A percentile compares a stretch with the other conserved stretches of the same genome.
Evolutionary conservation across 305 asterid genomes (phyloP).

Genomic region (Fraxinus nigra): DNA sequence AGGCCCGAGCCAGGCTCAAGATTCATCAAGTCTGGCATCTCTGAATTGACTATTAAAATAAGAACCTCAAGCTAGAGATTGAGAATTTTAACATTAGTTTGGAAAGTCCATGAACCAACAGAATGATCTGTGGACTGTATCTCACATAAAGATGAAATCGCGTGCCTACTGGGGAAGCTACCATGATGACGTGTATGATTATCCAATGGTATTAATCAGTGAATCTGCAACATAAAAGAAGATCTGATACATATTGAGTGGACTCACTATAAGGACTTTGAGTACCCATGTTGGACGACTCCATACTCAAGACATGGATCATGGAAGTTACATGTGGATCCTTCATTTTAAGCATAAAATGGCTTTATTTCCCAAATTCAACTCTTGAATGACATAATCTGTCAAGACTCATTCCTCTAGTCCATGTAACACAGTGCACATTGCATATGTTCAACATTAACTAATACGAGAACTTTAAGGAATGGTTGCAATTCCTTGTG

Average conservation of each 20-base stretch:
- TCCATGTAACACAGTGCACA: not conserved
- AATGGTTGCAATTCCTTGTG: not conserved
- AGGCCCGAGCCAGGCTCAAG: not conserved
- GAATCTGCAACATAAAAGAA: not conserved
- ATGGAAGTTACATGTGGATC: not conserved
- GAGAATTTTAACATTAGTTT: not conserved
- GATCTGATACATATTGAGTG: not conserved
- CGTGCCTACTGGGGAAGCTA: not conserved
- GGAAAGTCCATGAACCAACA: not conserved
- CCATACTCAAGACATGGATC: not conserved
- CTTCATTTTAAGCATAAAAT: not conserved
- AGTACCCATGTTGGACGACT: not conserved
- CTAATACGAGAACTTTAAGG: not conserved
- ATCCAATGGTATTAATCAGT: not conserved
- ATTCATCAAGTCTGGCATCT: not conserved
- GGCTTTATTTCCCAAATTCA: not conserved
- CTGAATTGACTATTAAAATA: not conserved
- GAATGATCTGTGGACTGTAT: not conserved
- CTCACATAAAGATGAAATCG: not conserved
- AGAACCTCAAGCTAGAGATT: not conserved
- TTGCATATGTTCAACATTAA: not conserved
- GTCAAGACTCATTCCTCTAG: not conserved
- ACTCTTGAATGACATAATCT: not conserved
- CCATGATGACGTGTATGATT: not conserved
- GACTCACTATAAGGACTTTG: not conserved